Conservation (phyloP, 1,284 basidiomycete genomes). For the Cutaneotrichosporon cutaneum region DNA sequence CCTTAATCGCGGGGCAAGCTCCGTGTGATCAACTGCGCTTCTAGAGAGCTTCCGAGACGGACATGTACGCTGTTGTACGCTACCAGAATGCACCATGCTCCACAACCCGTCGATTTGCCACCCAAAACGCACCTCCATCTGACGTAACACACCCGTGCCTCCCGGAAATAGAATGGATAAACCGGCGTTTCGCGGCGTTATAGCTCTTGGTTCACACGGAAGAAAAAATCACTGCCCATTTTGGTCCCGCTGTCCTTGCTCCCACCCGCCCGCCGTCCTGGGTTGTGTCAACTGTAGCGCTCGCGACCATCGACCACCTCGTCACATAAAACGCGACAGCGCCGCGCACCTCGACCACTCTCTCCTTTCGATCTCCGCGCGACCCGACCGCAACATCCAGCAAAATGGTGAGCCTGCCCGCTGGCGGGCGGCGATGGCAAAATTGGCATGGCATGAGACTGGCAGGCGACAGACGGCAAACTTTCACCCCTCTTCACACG, state of each 20-base stretch:
- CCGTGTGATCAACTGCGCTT: neutral
- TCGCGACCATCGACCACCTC: neutral
- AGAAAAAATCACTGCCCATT: too few relatives aligned
- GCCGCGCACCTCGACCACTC: neutral
- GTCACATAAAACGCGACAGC: constrained; percentile 8
- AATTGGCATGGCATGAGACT: too few relatives aligned
- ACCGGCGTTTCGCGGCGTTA: neutral
- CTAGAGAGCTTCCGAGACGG: too few relatives aligned
- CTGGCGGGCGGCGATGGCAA: neutral
- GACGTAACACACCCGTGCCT: neutral
- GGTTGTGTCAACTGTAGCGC: too few relatives aligned
- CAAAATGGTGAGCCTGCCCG: constrained; percentile 17
- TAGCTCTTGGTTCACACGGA: neutral
- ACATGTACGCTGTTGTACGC: constrained; percentile 16
- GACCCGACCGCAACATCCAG: neutral
- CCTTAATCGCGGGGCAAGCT: neutral
- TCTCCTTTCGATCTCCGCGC: constrained; percentile 8
- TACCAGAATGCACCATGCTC: neutral
- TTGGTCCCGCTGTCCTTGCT: too few relatives aligned
- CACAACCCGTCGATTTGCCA: constrained; percentile 9
- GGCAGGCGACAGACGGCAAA: neutral
- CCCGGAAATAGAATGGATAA: neutral
- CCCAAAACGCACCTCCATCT: neutral
- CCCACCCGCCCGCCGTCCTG: too few relatives aligned
- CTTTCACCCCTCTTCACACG: neutral